Evolutionary conservation across 805 yeast species (phyloP), one percentile per base, ranked within the genome.

Genomic region (Cyberlindnera lachancei): DNA sequence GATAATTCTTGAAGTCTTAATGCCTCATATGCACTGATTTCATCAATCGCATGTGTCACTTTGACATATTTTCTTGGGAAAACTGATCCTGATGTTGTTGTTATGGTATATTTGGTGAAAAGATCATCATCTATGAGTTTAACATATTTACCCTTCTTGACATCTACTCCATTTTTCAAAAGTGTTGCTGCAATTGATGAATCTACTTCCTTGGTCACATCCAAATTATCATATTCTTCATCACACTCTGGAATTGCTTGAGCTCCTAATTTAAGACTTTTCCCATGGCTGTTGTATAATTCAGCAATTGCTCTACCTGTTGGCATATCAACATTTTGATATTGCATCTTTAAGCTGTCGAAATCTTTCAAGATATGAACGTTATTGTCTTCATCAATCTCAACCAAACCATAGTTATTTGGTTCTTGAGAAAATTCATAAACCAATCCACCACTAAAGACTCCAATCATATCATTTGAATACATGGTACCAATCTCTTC

Each of bases 381-480:
- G 11, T 66, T 49, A 15, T 64, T 58, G 36, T 61, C 61, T 28
- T 59, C 55, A 20, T 56, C 56, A 39, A 86, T 64, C 34, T 70
- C 55, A 30, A 90, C 97, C 35, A 90, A 66, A 15, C 97, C 97
- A 56, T 85, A 90, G 48, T 82, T 63, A 52, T 78, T 74, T 17
- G 68, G 66, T 58, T 85, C 96, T 47, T 81, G 70, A 5, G 92
- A 72, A 59, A 79, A 90, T 61, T 90, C 96, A 61, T 90, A 90
- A 20, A 87, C 94, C 44, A 92, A 68, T 25, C 97, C 96, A 7
- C 96, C 96, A 35, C 85, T 72, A 50, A 88, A 85, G 1, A 76
- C 80, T 11, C 67, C 67, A 17, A 75, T 63, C 96, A 88, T 87
- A 26, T 73, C 73, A 8, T 60, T 53, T 0, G 94, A 79, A 49